Evolutionary conservation across 352 stramenopile genomes (phyloP), one percentile per base, ranked within the genome.

Genomic region (Globisporangium nodosum): DNA sequence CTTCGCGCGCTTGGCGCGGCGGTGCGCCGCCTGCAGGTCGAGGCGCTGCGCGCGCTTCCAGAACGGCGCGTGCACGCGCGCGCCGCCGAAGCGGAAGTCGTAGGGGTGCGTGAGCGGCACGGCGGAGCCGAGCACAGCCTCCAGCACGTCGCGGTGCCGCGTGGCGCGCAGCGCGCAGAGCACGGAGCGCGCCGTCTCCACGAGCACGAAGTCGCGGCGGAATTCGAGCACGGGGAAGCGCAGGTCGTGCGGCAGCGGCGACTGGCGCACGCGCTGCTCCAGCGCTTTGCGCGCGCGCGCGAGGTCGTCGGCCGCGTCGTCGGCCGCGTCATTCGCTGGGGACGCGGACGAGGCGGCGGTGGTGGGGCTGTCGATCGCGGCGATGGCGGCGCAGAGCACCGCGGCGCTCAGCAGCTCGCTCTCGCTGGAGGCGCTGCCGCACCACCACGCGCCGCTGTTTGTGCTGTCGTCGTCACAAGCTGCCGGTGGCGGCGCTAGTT

Each of bases 41-140:
- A 94, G 62, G 52, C 74, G 74, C 63, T 85, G 68, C 13, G 75
- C 76, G 53, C 78, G 67, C 58, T 77, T 87, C 81, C 83, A 90
- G 61, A 94, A 93, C 21, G 85, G 80, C 56, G 76, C 61, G 52
- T 94, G 85, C 56, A 94, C 81, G 30, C 80, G 72, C 16, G 81
- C 81, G 18, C 83, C 85, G 37, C 78, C 85, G 46, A 90, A 93
- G 39, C 83, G 74, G 33, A 87, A 86, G 18, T 80, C 71, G 18
- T 79, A 88, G 24, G 85, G 83, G 49, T 87, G 71, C 7, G 70
- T 70, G 24, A 92, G 58, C 39, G 81, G 78, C 49, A 87, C 58
- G 4, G 83, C 72, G 21, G 82, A 90, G n/a, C 81, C 76, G 13
- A 90, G 63, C 20, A 94, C 73, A 0, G 82, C 71, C 35, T 89